Conservation (phyloP, 371 early-diverging fungal species). For the Coemansia sp. region DNA sequence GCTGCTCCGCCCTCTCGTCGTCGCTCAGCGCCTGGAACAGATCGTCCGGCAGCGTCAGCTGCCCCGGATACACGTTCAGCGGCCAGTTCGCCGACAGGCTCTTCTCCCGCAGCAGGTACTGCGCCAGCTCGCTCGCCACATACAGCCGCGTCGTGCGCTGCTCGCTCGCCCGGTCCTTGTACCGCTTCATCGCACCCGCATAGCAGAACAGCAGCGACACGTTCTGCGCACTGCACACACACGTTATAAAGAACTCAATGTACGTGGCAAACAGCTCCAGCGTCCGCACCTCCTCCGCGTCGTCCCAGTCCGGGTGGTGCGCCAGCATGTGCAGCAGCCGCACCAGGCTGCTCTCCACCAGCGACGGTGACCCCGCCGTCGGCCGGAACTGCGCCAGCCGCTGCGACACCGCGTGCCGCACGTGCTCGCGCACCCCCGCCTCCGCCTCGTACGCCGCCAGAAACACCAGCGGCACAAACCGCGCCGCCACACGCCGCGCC, state of each 20-base stretch:
- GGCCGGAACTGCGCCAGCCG: constrained; percentile 39
- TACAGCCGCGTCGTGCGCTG: constrained; percentile 59
- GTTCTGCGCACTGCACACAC: constrained; percentile 78
- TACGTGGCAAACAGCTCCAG: constrained; percentile 68
- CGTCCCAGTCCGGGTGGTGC: constrained; percentile 87
- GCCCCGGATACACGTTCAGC: constrained; percentile 42
- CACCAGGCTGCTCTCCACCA: constrained; percentile 67
- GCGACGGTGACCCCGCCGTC: constrained; percentile 43
- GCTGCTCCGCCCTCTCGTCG: constrained; percentile 4
- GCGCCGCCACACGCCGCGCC: constrained; percentile 59
- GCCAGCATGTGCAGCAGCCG: constrained; percentile 79
- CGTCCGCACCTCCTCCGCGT: constrained; percentile 51
- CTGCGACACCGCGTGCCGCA: constrained; percentile 55
- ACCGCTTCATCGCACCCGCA: constrained; percentile 75
- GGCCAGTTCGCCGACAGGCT: constrained; percentile 44
- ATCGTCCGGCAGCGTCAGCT: constrained; percentile 30
- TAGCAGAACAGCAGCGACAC: constrained; percentile 78
- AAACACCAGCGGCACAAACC: constrained; percentile 70
- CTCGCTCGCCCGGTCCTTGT: constrained; percentile 58
- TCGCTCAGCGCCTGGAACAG: constrained; percentile 30
- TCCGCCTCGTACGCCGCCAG: constrained; percentile 90
- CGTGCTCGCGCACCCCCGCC: constrained; percentile 55
- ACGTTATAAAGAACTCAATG: constrained; percentile 79
- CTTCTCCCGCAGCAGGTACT: constrained; percentile 72
- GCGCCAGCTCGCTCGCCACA: constrained; percentile 77